Evolutionary conservation across 371 early-diverging fungal genomes (phyloP), one percentile per base, ranked within the genome.

Genomic region (Globomyces sp.): DNA sequence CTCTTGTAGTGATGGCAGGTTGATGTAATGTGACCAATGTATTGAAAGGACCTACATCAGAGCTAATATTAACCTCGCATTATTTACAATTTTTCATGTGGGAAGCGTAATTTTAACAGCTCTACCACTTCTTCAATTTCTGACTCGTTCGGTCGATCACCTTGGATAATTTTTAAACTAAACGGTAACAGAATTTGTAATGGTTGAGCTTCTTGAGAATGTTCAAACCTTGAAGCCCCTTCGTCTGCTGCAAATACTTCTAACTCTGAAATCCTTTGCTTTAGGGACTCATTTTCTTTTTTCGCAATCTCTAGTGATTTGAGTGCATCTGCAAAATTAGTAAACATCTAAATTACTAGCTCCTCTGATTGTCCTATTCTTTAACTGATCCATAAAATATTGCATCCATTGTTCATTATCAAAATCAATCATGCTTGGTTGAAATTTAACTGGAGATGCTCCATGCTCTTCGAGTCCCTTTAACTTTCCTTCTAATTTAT

Each of bases 371-470:
- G 79, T 78, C 13, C 79, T 42, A 46, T 48, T 71, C 48, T 70
- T 73, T 36, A 77, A 61, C 62, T 79, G 75, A 39, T 76, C 74
- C 42, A 79, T 58, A 55, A 79, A 67, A 46, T 67, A 65, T 11
- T 64, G 60, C 52, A 74, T 67, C 68, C 71, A 67, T 10, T 63
- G 64, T 13, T 77, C 77, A 49, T 71, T 70, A 39, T 68, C 73
- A 46, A 66, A 53, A 41, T 73, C 73, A 9, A 47, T 58, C 41
- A 68, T 42, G 4, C 51, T 67, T 5, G 43, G 57, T 40, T 46
- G 46, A n/a, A 63, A 10, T 63, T 48, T 46, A 41, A 63, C 63
- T 34, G 39, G 63, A 11, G 36, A 24, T 4, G n/a, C 49, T 3
- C 36, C 57, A 10, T 45, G 49, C 2, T 49, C 68, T 34, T 49